phyloP scores from a whole-genome alignment of 371 early-diverging fungal genomes.

The Scutellospora calospora region DNA sequence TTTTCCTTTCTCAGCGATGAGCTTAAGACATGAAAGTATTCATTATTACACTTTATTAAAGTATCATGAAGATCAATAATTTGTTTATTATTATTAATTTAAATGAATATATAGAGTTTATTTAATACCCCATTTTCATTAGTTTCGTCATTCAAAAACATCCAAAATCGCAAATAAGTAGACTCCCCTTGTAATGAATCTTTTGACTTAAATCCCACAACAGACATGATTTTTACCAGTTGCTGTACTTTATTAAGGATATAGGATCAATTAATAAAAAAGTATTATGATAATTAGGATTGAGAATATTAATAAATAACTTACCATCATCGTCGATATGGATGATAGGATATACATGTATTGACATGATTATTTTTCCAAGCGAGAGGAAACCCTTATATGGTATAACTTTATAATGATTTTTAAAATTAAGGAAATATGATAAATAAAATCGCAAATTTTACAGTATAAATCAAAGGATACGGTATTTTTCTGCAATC shows the following conservation, averaged over 20 bases:
- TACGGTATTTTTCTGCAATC: constrained; percentile 27
- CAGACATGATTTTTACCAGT: background rate
- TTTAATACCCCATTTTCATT: background rate
- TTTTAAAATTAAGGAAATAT: background rate
- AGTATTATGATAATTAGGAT: background rate
- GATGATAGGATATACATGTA: constrained; percentile 5
- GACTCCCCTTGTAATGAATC: background rate
- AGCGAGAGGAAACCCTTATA: background rate
- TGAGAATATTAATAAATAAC: constrained; percentile 4
- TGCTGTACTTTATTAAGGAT: background rate
- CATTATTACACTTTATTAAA: background rate
- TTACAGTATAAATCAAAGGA: background rate
- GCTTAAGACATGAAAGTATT: background rate
- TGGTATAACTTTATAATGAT: background rate
- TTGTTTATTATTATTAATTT: background rate
- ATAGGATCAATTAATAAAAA: background rate
- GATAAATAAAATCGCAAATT: background rate
- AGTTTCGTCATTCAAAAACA: constrained; percentile 18
- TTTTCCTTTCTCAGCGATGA: constrained; percentile 14
- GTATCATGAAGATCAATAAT: background rate
- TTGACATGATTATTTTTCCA: constrained; percentile 2
- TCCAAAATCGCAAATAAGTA: background rate
- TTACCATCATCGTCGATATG: background rate
- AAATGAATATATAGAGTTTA: background rate
- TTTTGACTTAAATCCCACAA: constrained; percentile 29